Percentiles rank a stretch among this genome's conserved stretches.
phyloP scores from a whole-genome alignment of 768 basidiomycete genomes.

The Psilocybe tampanensis region DNA sequence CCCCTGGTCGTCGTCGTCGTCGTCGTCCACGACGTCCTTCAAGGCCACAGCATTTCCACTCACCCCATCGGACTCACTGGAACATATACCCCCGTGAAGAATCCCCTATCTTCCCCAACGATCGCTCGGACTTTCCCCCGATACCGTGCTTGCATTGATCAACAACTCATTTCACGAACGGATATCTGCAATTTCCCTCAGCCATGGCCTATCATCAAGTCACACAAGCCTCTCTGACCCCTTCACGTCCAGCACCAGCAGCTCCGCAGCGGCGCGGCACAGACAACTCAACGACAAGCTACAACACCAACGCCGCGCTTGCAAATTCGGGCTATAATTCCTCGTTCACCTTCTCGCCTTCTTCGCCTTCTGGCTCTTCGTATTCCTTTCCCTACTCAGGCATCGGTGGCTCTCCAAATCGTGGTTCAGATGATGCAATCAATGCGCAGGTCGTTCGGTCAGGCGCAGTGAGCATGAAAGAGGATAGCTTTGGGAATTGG shows the following conservation, averaged over 20 bases:
- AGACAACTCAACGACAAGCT: conserved; percentile 38
- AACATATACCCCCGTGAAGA: conserved; percentile 10
- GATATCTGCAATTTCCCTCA: neutral
- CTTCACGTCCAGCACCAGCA: conserved; percentile 77
- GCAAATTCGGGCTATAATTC: conserved; percentile 60
- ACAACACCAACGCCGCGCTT: conserved; percentile 43
- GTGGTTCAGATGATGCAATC: conserved; percentile 36
- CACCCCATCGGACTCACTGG: neutral
- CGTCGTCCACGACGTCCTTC: conserved; percentile 16
- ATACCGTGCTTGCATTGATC: conserved; percentile 16
- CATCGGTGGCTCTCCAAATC: conserved; percentile 79
- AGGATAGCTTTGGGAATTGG: conserved; percentile 91
- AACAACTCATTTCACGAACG: conserved; percentile 8
- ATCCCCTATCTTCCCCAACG: conserved; percentile 7
- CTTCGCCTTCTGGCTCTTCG: conserved; percentile 57
- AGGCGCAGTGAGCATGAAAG: conserved; percentile 87
- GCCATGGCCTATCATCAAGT: conserved; percentile 42
- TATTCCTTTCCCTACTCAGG: conserved; percentile 74
- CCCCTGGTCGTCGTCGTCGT: conserved; percentile 14
- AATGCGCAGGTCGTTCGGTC: conserved; percentile 58
- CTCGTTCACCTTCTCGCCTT: conserved; percentile 55
- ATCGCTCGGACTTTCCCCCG: conserved; percentile 15
- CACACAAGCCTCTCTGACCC: conserved; percentile 63
- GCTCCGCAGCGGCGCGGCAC: conserved; percentile 56
- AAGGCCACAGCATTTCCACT: neutral